Base-by-base conservation (phyloP, 345 rosid species). In the Cardiospermum halicacabum region DNA sequence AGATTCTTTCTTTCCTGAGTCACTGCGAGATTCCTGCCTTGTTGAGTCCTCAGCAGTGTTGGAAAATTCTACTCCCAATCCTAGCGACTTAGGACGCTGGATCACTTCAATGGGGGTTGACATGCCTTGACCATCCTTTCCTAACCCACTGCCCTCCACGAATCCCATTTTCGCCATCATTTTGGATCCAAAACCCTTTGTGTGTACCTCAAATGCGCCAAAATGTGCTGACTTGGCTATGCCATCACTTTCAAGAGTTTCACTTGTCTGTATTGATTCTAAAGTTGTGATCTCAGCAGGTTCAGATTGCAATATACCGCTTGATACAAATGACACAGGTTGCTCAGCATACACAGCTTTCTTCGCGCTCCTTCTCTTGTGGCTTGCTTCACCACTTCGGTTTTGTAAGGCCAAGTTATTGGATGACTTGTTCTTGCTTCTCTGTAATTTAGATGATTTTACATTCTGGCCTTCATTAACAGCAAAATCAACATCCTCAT, bases 141-240 rank as follows among this genome's bases (percentile, higher is more conserved):
- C 95, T 45, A 90, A 62, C 26, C 97, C 98, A 6, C 79, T 82
- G n/a, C 97, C 97, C 72, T 84, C 91, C 50, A 84, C 65, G 45
- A 70, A 93, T 65, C 97, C 96, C 98, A 93, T 93, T 69, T 78
- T 92, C 0, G 88, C 96, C 96, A 92, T 88, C 90, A 92, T 85
- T 81, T 90, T 92, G 31, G 97, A 91, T 70, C 97, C 96, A 65
- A 88, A 88, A 12, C 96, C 97, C 74, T 74, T 84, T 8, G 99
- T 94, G 72, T 91, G 96, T 18, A 83, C 76, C 89, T 94, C 97
- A 25, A 94, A 91, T 21, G 90, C 81, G 57, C 91, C 97, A 37
- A 80, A 74, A 49, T 69, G 77, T 50, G 64, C 77, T 58, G 81
- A 71, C 30, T 58, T 72, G 53, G 62, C 12, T 26, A 65, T 63